phyloP scores from a whole-genome alignment of 2,329 filamentous ascomycete species.

The Cadophora sp. region DNA sequence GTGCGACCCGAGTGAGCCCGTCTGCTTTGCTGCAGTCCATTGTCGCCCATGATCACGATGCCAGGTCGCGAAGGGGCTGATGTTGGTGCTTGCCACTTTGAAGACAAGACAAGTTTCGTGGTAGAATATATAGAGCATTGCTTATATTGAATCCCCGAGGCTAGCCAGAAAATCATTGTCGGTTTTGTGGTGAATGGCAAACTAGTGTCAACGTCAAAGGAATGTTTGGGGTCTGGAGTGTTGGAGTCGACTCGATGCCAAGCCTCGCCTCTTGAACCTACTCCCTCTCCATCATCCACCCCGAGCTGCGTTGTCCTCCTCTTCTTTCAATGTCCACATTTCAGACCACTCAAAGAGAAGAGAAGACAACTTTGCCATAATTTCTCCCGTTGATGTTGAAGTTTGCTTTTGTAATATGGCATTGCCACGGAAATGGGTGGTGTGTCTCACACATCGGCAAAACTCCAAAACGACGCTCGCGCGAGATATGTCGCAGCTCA shows the following conservation, averaged over 20 bases:
- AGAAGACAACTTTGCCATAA: too few relatives aligned
- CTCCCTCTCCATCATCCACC: neutral
- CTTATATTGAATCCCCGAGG: neutral
- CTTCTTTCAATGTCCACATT: neutral
- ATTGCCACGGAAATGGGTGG: neutral
- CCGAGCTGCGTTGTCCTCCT: neutral
- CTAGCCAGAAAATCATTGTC: neutral
- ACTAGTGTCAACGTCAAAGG: neutral
- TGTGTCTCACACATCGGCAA: conserved; percentile 5
- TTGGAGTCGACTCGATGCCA: neutral
- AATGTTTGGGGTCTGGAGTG: neutral
- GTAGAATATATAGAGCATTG: conserved; percentile 1
- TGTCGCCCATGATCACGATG: conserved; percentile 20
- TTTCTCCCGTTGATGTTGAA: neutral
- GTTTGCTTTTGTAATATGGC: neutral
- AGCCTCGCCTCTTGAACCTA: neutral
- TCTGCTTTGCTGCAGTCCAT: conserved; percentile 29
- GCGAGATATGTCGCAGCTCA: conserved; percentile 11
- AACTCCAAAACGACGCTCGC: conserved; percentile 13
- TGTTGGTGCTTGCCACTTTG: conserved; percentile 19
- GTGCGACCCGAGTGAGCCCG: conserved; percentile 23
- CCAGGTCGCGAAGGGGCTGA: conserved; percentile 4
- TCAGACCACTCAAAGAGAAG: neutral
- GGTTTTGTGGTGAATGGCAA: neutral
- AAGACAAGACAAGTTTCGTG: conserved; percentile 17